Percentiles rank a stretch among this genome's conserved stretches.
Conservation (phyloP, 2,329 filamentous ascomycete genomes). For the Hymenotorrendiella dingleyae region DNA sequence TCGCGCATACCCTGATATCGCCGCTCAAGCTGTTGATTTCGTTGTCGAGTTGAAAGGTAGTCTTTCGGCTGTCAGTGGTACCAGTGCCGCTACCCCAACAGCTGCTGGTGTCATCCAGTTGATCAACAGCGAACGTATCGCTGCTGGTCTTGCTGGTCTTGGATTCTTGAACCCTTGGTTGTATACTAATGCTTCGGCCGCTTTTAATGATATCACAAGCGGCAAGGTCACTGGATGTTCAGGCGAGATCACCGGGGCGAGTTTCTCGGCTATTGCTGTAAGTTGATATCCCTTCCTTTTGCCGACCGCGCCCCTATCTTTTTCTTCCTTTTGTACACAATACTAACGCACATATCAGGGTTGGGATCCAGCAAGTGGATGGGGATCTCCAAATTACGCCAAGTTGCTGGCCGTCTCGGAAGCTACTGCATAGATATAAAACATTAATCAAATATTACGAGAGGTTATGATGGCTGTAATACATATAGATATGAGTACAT, state of each 20-base stretch:
- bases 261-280: constrained; percentile 20
- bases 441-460: background rate
- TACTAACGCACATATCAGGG: constrained; percentile 2
- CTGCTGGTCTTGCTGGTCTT: constrained; percentile 39
- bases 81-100: constrained; percentile 49
- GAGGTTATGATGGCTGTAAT: too few relatives aligned
- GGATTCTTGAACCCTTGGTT: constrained; percentile 42
- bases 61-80: constrained; percentile 40
- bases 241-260: constrained; percentile 18
- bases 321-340: background rate
- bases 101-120: constrained; percentile 53
- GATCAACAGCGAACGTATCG: constrained; percentile 55
- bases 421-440: background rate
- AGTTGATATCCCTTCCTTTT: constrained; percentile 2
- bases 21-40: constrained; percentile 54
- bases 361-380: constrained; percentile 9
- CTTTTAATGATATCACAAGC: constrained; percentile 36
- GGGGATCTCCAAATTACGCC: constrained; percentile 6
- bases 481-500: too few relatives aligned
- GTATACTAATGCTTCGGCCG: constrained; percentile 33
- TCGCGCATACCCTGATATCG: constrained; percentile 46
- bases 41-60: constrained; percentile 31
- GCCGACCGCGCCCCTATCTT: background rate
- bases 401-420: constrained; percentile 2
- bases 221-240: constrained; percentile 36